Percentiles rank a stretch among this genome's conserved stretches.
Conservation (phyloP, 768 basidiomycete species). For the Coprinopsis cinerea region DNA sequence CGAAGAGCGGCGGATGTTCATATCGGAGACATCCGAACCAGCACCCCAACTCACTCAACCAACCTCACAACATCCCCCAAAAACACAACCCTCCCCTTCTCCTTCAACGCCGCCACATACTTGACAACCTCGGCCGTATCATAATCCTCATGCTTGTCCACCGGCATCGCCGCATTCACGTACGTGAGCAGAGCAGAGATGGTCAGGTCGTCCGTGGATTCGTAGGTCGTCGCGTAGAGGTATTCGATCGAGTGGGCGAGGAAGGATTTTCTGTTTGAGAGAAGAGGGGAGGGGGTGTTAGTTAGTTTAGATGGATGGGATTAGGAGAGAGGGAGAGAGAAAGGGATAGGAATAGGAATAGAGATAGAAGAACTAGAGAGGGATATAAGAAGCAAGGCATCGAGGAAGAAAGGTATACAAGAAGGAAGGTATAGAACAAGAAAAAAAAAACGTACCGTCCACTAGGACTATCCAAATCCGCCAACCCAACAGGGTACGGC, state of each 20-base stretch:
- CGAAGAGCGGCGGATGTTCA: no score
- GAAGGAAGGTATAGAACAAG: not conserved
- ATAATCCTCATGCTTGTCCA: constrained; percentile 77
- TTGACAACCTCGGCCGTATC: constrained; percentile 67
- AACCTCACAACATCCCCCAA: constrained; percentile 43
- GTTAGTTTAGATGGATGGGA: constrained; percentile 3
- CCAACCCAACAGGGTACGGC: constrained; percentile 33
- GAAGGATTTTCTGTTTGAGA: constrained; percentile 47
- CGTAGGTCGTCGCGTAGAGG: constrained; percentile 66
- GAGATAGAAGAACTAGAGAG: not conserved
- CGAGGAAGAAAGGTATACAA: not conserved
- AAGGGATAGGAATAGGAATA: constrained; percentile 6
- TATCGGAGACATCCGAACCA: no score
- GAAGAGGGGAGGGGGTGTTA: constrained; percentile 8
- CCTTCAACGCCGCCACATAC: constrained; percentile 39
- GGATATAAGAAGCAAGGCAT: not conserved
- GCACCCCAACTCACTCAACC: no score
- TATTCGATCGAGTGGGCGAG: constrained; percentile 54
- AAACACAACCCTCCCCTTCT: constrained; percentile 41
- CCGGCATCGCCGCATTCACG: constrained; percentile 71
- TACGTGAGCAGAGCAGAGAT: constrained; percentile 65
- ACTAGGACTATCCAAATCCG: constrained; percentile 52
- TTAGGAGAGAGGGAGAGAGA: not conserved
- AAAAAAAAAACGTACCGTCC: constrained; percentile 47
- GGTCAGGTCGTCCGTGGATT: constrained; percentile 57